Evolutionary conservation across 345 rosid species (phyloP), one percentile per base, ranked within the genome.

Genomic region (Turnera subulata): DNA sequence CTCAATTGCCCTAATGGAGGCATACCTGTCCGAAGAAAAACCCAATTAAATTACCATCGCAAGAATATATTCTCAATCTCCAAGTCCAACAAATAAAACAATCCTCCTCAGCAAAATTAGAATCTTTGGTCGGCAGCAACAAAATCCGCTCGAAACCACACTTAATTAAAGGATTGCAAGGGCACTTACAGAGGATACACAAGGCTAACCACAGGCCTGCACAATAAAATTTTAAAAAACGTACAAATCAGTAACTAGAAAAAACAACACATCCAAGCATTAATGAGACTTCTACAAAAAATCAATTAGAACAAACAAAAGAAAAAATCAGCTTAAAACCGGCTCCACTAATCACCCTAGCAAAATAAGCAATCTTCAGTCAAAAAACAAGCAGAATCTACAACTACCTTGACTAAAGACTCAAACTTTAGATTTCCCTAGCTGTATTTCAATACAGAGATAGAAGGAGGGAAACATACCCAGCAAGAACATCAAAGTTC

Each of bases 171-270:
- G 26, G 16, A 22, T 17, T 15, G 47, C 1, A 45, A 38, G 12
- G 38, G 20, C 58, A 76, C 98, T 91, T 77, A 91, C 98, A 91
- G 83, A 60, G 98, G 98, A 73, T 91, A 91, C 55, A 72, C 86
- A 37, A 91, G 94, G 68, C 96, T 81, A 69, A 91, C 82, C 63
- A 91, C 74, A 62, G 98, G 98, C 83, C 98, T 88, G 88, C 81
- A 72, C 62, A 73, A 51, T 12, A 59, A 66, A 38, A 18, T 14
- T 12, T 50, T 16, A 51, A 25, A 29, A 6, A 52, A 10, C 5
- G 23, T 22, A 53, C 5, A 29, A 29, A 29, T 29, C 20, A 50
- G 17, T 33, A 53, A 33, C 35, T 33, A 18, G 32, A 20, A 53
- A 33, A 21, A 33, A 33, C 22, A 53, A 19, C 40, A 33, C n/a